A percentile compares a stretch with the other conserved stretches of the same genome.
Evolutionary conservation across 2,329 filamentous ascomycete species (phyloP).

Genomic region (Curvularia sp.): DNA sequence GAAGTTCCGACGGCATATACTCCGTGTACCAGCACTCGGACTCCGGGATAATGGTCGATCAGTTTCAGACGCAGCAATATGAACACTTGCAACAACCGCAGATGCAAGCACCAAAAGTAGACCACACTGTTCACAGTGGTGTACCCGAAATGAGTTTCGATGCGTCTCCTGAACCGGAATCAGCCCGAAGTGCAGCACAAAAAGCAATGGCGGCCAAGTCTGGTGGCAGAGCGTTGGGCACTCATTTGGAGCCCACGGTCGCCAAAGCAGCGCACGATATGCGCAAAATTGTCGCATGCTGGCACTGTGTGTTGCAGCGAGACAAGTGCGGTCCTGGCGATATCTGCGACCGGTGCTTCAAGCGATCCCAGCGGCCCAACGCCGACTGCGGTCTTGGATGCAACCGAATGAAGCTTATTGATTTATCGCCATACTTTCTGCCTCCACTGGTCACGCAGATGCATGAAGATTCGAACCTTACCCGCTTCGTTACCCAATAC

Average conservation of each 20-base stretch:
- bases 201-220: constrained; percentile 40
- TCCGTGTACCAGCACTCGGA: constrained; percentile 40
- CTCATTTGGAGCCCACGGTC: constrained; percentile 45
- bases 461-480: constrained; percentile 54
- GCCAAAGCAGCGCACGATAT: constrained; percentile 54
- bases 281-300: constrained; percentile 57
- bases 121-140: constrained; percentile 16
- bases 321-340: constrained; percentile 54
- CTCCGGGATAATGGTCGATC: constrained; percentile 30
- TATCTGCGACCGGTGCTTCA: constrained; percentile 50
- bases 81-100: constrained; percentile 11
- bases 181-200: constrained; percentile 21
- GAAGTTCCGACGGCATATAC: constrained; percentile 39
- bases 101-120: constrained; percentile 13
- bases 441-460: constrained; percentile 52
- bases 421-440: constrained; percentile 54
- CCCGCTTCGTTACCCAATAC: constrained; percentile 49
- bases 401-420: constrained; percentile 55
- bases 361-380: constrained; percentile 49
- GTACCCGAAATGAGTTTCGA: constrained; percentile 32
- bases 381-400: constrained; percentile 54
- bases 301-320: constrained; percentile 57
- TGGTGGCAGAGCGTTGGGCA: constrained; percentile 50
- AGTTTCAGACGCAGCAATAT: constrained; percentile 22
- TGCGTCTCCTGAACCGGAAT: constrained; percentile 38